Percentiles rank a stretch among this genome's conserved stretches.
Conservation (phyloP, 495 filamentous ascomycete genomes). For the Peziza echinospora region DNA sequence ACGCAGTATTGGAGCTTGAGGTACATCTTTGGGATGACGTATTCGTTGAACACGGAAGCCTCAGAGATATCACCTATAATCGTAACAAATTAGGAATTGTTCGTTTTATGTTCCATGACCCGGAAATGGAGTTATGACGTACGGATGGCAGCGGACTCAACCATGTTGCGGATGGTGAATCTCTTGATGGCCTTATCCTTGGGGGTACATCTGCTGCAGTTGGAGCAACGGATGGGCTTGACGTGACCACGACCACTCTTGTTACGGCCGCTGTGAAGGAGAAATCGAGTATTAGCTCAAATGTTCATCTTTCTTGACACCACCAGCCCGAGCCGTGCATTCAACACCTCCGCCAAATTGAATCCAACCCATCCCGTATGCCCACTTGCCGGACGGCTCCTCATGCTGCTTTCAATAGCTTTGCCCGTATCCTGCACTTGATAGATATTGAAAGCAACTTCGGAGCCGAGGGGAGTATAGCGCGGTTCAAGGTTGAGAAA, state of each 20-base stretch:
- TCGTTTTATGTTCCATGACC: neutral
- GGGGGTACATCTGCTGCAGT: constrained; percentile 98
- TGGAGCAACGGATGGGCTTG: constrained; percentile 98
- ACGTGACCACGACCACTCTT: constrained; percentile 99
- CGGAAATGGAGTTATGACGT: constrained; percentile 28
- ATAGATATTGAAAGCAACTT: no score
- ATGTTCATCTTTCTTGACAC: constrained; percentile 11
- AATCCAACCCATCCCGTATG: constrained; percentile 1
- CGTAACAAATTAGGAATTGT: neutral
- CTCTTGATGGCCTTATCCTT: constrained; percentile 99
- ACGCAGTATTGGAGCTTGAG: constrained; percentile 99
- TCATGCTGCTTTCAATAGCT: no score
- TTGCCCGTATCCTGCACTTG: neutral
- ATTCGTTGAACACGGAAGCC: constrained; percentile 95
- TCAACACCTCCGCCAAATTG: no score
- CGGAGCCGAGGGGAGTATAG: no score
- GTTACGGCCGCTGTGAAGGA: constrained; percentile 61
- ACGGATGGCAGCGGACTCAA: constrained; percentile 98
- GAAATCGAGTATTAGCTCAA: constrained; percentile 12
- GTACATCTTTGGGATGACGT: constrained; percentile 99
- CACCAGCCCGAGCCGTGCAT: no score
- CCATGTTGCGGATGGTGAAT: constrained; percentile 99
- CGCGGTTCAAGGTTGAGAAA: no score
- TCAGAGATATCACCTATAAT: constrained; percentile 94
- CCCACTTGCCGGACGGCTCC: neutral